These are phyloP conservation scores for Aphanomyces stellatus DNA, from an alignment of 352 stramenopile species.

Conservation along the genomic window DNA sequence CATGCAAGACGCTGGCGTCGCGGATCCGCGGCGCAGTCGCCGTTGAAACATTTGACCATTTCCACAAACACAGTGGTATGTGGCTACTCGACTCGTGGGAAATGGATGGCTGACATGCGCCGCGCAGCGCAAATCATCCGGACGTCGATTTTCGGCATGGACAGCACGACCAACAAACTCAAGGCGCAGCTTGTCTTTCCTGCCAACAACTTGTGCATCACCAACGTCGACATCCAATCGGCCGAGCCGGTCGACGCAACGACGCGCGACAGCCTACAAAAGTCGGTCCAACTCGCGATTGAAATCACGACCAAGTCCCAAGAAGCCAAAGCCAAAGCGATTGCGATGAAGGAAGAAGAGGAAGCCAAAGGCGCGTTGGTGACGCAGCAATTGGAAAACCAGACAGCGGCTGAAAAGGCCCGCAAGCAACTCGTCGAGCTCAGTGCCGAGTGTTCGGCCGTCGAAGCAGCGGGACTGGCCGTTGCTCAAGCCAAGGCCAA, in stretches of 20 bases:
- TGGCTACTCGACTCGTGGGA: not conserved
- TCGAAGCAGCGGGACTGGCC: slow-evolving; percentile 54
- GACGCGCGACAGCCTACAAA: slow-evolving; percentile 67
- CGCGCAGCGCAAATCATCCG: slow-evolving; percentile 61
- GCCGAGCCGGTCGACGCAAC: slow-evolving; percentile 63
- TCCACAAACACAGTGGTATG: slow-evolving; percentile 72
- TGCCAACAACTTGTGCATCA: slow-evolving; percentile 70
- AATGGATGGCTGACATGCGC: no score
- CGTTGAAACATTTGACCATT: slow-evolving; percentile 66
- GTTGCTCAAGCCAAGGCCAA: slow-evolving; percentile 50
- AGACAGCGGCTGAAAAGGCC: slow-evolving; percentile 55
- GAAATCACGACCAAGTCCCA: slow-evolving; percentile 82
- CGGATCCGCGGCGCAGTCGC: slow-evolving; percentile 66
- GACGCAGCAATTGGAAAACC: slow-evolving; percentile 72
- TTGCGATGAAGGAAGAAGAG: slow-evolving; percentile 75
- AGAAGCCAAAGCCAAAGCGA: slow-evolving; percentile 63
- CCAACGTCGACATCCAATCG: slow-evolving; percentile 75
- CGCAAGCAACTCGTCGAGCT: slow-evolving; percentile 71
- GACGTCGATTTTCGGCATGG: slow-evolving; percentile 62
- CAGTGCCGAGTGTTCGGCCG: slow-evolving; percentile 54
- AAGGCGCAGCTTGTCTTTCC: slow-evolving; percentile 50
- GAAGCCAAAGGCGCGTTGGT: slow-evolving; percentile 62
- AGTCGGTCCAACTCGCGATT: slow-evolving; percentile 75
- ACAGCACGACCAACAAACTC: slow-evolving; percentile 40
- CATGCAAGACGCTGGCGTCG: slow-evolving; percentile 71